These are phyloP conservation scores for Chlorokybus atmophyticus DNA, from an alignment of 139 green algal genomes.

Conservation along the genomic window DNA sequence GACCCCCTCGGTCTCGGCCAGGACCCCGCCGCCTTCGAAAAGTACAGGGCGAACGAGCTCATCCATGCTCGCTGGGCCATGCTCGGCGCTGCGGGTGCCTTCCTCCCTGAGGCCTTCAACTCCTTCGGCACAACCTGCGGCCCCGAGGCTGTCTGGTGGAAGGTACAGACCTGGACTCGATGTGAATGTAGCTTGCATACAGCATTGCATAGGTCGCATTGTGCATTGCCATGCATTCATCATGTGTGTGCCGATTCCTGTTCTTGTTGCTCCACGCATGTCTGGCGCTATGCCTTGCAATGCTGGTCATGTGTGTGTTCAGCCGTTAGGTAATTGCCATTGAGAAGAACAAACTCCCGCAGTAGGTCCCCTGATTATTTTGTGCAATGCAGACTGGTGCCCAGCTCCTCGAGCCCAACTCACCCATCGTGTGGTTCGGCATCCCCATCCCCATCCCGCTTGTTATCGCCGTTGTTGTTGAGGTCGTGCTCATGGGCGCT, in stretches of 20 bases:
- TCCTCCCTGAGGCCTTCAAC: slow-evolving; percentile 29
- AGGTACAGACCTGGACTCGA: too few species aligned
- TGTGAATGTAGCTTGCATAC: too few species aligned
- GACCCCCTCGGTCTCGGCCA: slow-evolving; percentile 24
- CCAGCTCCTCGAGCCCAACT: neutral
- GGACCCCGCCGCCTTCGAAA: slow-evolving; percentile 23
- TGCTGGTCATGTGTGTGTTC: too few species aligned
- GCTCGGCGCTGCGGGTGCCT: slow-evolving; percentile 21
- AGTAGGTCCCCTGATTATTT: too few species aligned
- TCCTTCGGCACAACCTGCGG: slow-evolving; percentile 16
- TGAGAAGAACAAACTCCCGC: too few species aligned
- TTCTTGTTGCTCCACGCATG: too few species aligned
- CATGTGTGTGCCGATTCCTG: too few species aligned
- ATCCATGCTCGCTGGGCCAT: slow-evolving; percentile 93
- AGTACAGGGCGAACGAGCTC: slow-evolving; percentile 87
- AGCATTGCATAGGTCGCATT: too few species aligned
- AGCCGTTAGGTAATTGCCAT: too few species aligned
- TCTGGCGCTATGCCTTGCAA: too few species aligned
- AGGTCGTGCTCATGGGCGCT: neutral
- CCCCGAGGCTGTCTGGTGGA: slow-evolving; percentile 27
- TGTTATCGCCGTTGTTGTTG: neutral
- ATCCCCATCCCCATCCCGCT: neutral
- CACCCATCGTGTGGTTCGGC: neutral
- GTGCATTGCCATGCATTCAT: too few species aligned
- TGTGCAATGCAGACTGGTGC: too few species aligned